Conservation (phyloP, 2,329 filamentous ascomycete genomes). For the Cordyceps fumosorosea region DNA sequence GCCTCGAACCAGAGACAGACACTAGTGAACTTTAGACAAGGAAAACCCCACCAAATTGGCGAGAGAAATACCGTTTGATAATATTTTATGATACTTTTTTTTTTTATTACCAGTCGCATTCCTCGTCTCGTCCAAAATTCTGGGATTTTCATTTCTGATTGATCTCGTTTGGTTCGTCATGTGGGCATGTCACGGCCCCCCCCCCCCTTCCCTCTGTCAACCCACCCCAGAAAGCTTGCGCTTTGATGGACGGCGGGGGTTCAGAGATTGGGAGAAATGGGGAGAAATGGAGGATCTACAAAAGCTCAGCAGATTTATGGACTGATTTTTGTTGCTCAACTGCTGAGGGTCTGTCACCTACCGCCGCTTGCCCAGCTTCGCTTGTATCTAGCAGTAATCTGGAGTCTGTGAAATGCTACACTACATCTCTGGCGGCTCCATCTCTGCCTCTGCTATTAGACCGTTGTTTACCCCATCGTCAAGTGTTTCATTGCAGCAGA, state of each 20-base stretch:
- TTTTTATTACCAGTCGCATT: not conserved
- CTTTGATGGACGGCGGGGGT: not conserved
- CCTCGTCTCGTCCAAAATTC: not conserved
- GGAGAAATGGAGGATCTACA: not conserved
- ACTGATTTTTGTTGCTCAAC: not conserved
- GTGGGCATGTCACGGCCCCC: not conserved
- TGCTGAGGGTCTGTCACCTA: not conserved
- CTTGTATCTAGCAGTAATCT: too few relatives aligned
- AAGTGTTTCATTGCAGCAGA: conserved; percentile 12
- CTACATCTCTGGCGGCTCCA: not conserved
- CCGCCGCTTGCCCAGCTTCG: not conserved
- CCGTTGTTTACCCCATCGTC: conserved; percentile 5
- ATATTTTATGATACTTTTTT: too few relatives aligned
- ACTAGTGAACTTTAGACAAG: too few relatives aligned
- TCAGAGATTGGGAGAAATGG: not conserved
- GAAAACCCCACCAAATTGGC: too few relatives aligned
- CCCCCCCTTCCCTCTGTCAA: too few relatives aligned
- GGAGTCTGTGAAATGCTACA: too few relatives aligned
- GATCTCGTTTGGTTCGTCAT: not conserved
- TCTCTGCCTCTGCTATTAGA: not conserved
- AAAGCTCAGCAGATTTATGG: not conserved
- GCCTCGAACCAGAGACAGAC: not conserved
- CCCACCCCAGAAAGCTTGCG: not conserved
- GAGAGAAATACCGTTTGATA: not conserved
- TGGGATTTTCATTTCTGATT: not conserved